These are phyloP conservation scores for Chalaropsis thielavioides DNA, from an alignment of 2,329 filamentous ascomycete genomes.

Conservation along the genomic window DNA sequence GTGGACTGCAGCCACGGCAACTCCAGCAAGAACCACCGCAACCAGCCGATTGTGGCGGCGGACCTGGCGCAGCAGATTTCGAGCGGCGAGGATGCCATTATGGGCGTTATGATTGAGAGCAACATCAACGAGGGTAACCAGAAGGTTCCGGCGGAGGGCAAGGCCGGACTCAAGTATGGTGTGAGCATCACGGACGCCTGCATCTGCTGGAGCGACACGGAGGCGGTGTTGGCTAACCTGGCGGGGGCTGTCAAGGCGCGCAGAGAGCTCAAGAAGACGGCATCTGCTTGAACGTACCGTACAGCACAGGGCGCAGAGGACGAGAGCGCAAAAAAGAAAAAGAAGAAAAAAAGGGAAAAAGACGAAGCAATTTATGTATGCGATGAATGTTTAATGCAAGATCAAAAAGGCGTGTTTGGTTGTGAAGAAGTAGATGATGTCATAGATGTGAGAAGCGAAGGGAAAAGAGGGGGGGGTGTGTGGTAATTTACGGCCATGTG, in stretches of 20 bases:
- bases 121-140: constrained; percentile 91
- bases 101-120: constrained; percentile 98
- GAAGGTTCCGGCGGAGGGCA: constrained; percentile 80
- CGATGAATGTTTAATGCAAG: not conserved
- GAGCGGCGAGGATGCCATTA: constrained; percentile 70
- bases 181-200: constrained; percentile 97
- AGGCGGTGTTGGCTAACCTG: constrained; percentile 59
- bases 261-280: constrained; percentile 31
- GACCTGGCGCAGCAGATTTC: constrained; percentile 71
- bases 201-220: constrained; percentile 86
- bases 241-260: constrained; percentile 68
- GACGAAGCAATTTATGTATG: not conserved
- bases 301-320: not conserved
- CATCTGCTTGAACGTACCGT: constrained; percentile 8
- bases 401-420: not conserved
- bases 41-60: constrained; percentile 86
- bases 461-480: not conserved
- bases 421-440: not conserved
- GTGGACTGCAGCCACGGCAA: constrained; percentile 97
- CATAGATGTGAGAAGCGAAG: not conserved
- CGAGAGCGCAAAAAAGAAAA: constrained; percentile 8
- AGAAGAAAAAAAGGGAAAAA: constrained; percentile 18
- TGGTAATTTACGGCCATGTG: too few relatives aligned
- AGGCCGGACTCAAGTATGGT: constrained; percentile 73
- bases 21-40: constrained; percentile 89